Evolutionary conservation across 768 basidiomycete genomes (phyloP).

Genomic region (Rhizopogon salebrosus): DNA sequence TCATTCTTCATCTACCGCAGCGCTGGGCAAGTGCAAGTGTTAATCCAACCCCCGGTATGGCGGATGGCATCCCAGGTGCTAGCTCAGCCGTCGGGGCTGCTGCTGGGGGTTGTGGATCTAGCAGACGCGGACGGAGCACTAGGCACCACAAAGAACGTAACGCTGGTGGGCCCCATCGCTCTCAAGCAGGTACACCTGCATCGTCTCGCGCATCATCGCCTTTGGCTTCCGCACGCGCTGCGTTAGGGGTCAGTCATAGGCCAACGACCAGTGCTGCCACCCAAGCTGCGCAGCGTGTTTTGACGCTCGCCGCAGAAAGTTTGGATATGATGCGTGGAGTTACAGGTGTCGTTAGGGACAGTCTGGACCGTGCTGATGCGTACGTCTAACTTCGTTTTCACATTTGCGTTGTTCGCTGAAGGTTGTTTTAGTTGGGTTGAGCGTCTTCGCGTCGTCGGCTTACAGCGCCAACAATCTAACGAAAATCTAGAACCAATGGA

Average conservation of each 20-base stretch:
- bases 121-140: slow-evolving; percentile 13
- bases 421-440: slow-evolving; percentile 66
- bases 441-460: slow-evolving; percentile 68
- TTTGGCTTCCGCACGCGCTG: slow-evolving; percentile 17
- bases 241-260: slow-evolving; percentile 14
- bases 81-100: slow-evolving; percentile 33
- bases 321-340: slow-evolving; percentile 90
- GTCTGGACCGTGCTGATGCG: slow-evolving; percentile 83
- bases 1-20: slow-evolving; percentile 76
- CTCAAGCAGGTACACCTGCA: slow-evolving; percentile 24
- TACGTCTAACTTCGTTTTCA: slow-evolving; percentile 34
- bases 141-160: slow-evolving; percentile 34
- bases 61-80: slow-evolving; percentile 26
- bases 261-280: slow-evolving; percentile 52
- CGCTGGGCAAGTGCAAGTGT: slow-evolving; percentile 60
- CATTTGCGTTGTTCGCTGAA: not conserved
- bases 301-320: slow-evolving; percentile 85
- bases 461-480: slow-evolving; percentile 49
- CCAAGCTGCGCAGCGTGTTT: slow-evolving; percentile 72
- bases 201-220: slow-evolving; percentile 33
- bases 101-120: slow-evolving; percentile 15
- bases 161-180: slow-evolving; percentile 28
- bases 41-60: slow-evolving; percentile 11
- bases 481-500: slow-evolving; percentile 5
- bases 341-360: slow-evolving; percentile 83